A percentile compares a stretch with the other conserved stretches of the same genome.
These are phyloP conservation scores for Anthracocystis panici-leucophaei DNA, from an alignment of 1,284 basidiomycete species.

Conservation along the genomic window DNA sequence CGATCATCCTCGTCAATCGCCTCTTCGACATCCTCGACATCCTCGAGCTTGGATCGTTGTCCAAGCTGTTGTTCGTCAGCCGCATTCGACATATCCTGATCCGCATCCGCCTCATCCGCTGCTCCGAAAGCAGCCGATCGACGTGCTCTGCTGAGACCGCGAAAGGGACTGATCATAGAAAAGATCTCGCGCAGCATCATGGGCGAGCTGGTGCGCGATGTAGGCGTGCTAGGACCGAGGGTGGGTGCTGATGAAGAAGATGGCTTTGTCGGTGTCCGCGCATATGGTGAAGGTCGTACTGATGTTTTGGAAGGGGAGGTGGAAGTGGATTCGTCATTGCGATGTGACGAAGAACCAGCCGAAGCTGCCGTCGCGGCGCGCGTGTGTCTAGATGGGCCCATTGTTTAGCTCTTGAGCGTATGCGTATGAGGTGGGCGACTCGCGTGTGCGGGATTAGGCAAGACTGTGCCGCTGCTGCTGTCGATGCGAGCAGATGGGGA, in stretches of 20 bases:
- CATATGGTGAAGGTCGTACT: slow-evolving; percentile 37
- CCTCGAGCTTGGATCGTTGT: neutral
- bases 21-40: slow-evolving; percentile 17
- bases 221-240: slow-evolving; percentile 35
- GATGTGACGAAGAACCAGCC: slow-evolving; percentile 18
- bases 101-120: slow-evolving; percentile 17
- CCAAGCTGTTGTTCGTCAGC: neutral
- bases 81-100: slow-evolving; percentile 7
- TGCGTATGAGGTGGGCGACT: neutral
- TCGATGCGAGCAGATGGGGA: slow-evolving; percentile 5
- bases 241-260: slow-evolving; percentile 22
- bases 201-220: slow-evolving; percentile 41
- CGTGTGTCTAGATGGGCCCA: slow-evolving; percentile 45
- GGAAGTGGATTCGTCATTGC: slow-evolving; percentile 16
- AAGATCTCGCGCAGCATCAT: slow-evolving; percentile 52
- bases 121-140: slow-evolving; percentile 50
- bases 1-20: slow-evolving; percentile 25
- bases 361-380: slow-evolving; percentile 16
- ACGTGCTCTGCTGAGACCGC: slow-evolving; percentile 30
- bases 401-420: neutral
- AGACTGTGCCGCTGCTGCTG: slow-evolving; percentile 1
- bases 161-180: slow-evolving; percentile 52
- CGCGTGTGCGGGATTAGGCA: neutral
- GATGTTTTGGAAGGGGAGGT: slow-evolving; percentile 31
- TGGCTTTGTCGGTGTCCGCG: slow-evolving; percentile 39